phyloP scores from a whole-genome alignment of 108 stramenopile species.

The Chaetoceros muelleri region DNA sequence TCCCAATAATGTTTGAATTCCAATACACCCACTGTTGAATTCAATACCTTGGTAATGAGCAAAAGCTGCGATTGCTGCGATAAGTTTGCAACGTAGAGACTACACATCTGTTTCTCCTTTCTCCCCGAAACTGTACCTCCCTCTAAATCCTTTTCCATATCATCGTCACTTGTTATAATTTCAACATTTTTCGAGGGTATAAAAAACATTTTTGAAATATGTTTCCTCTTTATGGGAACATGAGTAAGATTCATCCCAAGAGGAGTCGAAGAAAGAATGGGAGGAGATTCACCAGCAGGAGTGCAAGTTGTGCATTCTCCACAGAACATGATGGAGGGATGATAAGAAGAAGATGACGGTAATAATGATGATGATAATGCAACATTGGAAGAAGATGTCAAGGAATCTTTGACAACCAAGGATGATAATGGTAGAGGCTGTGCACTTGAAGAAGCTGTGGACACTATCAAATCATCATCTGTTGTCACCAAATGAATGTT shows the following conservation, averaged over 20 bases:
- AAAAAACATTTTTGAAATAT: neutral
- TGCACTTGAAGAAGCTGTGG: too few relatives aligned
- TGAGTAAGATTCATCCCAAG: conserved; percentile 3
- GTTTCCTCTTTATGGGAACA: conserved; percentile 2
- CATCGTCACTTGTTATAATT: neutral
- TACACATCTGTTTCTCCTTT: neutral
- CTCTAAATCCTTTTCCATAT: conserved; percentile 9
- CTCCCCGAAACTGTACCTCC: neutral
- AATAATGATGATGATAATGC: too few relatives aligned
- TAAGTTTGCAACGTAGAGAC: neutral
- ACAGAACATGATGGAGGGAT: conserved; percentile 48
- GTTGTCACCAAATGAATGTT: too few relatives aligned
- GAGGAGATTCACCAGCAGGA: neutral
- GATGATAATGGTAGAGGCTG: too few relatives aligned
- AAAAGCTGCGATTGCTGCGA: neutral
- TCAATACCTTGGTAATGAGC: neutral
- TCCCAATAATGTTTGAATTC: neutral
- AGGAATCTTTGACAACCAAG: too few relatives aligned
- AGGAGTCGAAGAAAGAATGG: neutral
- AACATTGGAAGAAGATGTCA: too few relatives aligned
- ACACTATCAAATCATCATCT: too few relatives aligned
- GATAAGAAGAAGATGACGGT: conserved; percentile 10
- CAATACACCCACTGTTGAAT: neutral
- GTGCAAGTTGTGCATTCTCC: conserved; percentile 22
- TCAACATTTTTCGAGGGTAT: neutral